Evolutionary conservation across 768 basidiomycete species (phyloP), one percentile per base, ranked within the genome.

Genomic region (Boletus bicolor): DNA sequence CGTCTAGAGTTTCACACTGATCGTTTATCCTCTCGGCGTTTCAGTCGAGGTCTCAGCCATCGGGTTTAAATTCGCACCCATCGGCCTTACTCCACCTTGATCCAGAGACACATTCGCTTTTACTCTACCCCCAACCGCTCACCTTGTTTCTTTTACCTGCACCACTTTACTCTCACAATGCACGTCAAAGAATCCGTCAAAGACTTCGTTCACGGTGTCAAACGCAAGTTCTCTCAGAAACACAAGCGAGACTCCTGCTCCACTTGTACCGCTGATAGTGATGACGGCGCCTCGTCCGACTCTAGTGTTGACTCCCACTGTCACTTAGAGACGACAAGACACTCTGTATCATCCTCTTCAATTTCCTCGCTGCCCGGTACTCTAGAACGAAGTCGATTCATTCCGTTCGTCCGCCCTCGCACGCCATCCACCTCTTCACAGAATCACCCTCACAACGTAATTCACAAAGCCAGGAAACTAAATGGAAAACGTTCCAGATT

Each of bases 121-220:
- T 5, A 1, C 30, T 24, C 41, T 11, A n/a, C 45, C 34, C 10
- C 10, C 54, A 38, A 10, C 49, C 11, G 37, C 32, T 24, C 12
- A 24, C 7, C 12, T 12, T 42, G n/a, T 15, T 35, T 53, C n/a
- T n/a, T 36, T 34, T 4, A 2, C 11, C 19, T 35, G 12, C 39
- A 17, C 43, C 44, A 14, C 39, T 4, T 24, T 21, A 17, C 14
- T 9, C 34, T 7, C 21, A 3, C 30, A 26, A 71, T 73, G 72
- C 69, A 72, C 28, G 67, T 70, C 63, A 68, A 67, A 47, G 61
- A 64, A 17, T 58, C 65, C 0, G 68, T 71, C 42, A 68, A 64
- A 26, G 68, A 63, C 0, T 61, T 71, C 24, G 64, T 71, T 12
- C 63, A 73, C 11, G 70, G 66, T 12, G 66, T 73, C 32, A 73